Evolutionary conservation across 192 early-diverging fungal genomes (phyloP), one percentile per base, ranked within the genome.

Genomic region (Entomortierella parvispora): DNA sequence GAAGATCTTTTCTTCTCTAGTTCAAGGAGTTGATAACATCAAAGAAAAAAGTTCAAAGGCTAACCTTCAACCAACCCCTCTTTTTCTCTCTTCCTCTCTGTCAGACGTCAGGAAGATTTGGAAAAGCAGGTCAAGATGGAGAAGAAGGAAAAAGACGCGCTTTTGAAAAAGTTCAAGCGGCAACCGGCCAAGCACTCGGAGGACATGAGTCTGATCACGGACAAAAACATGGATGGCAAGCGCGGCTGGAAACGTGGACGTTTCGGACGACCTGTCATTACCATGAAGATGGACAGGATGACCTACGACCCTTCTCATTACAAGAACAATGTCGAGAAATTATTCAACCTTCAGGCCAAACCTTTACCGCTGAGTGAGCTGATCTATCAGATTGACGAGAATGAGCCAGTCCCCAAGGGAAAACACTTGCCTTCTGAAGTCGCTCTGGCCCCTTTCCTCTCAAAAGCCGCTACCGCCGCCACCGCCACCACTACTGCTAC

Each of bases 221-320:
- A 90, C 34, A 87, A 88, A 51, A 93, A 90, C 69, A 74, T 90
- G 51, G 83, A 85, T 23, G 83, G 81, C 34, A 85, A 87, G 28
- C 58, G 76, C 20, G 90, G 89, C 4, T 95, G 94, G 93, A 85
- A 85, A 54, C 80, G 85, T 61, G 86, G 88, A 18, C 67, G 89
- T 34, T 93, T 91, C 81, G 90, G 89, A 60, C 86, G 91, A 23
- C 91, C 90, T 10, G 90, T 93, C 46, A 82, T 91, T 9, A 86
- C 91, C 42, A 85, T 92, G 82, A 82, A 84, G n/a, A 48, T 91
- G 25, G 70, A 81, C 26, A 87, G 76, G 78, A 82, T 94, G 70
- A 87, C 83, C 12, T 88, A 85, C 62, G 91, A 94, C 43, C 91
- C 91, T 2, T 75, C 81, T 7, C 83, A 87, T 56, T 87, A 90